Base-by-base conservation (phyloP, 192 early-diverging fungal genomes). In the Backusella australiensis region DNA sequence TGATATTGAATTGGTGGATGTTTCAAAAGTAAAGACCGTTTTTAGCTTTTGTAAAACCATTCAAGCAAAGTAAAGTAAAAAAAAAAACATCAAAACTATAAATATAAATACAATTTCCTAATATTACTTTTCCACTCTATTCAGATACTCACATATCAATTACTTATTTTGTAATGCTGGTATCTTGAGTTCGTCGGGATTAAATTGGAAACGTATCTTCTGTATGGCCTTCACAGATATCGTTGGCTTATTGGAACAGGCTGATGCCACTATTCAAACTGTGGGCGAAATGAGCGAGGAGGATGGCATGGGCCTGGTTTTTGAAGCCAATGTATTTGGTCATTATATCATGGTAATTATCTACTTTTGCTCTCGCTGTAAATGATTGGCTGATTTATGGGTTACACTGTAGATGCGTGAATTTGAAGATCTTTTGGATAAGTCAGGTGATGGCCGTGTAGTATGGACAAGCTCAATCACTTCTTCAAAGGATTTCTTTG, bases 101-200 rank as follows among this genome's bases (percentile, higher is more conserved):
- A 59, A 59, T 23, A 26, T n/a, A 56, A 56, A 21, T 34, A 41
- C 19, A 26, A 26, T 78, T 15, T 32, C 19, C 44, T 59, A 26
- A 34, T 38, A 14, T 9, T 36, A 49, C 2, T n/a, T n/a, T 49
- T 17, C 42, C 46, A 56, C 38, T 41, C 72, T 29, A 12, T 66
- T 38, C 70, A 86, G 85, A 38, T 86, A 80, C 75, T 63, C 74
- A 17, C 35, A 71, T 21, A 34, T 90, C 0, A 84, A 88, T 52
- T 83, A 79, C 39, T 44, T 90, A 32, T 90, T 87, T 71, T 90
- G 89, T 41, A 90, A 90, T 68, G 89, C 89, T 14, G 89, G 89
- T 4, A 73, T 90, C 26, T 68, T 90, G 34, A 78, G 77, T 3
- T 69, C 82, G 6, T 23, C 21, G 2, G 83, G 86, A 32, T 11